Evolutionary conservation across 2,329 filamentous ascomycete species (phyloP).

Genomic region (Penicillium corylophilum): DNA sequence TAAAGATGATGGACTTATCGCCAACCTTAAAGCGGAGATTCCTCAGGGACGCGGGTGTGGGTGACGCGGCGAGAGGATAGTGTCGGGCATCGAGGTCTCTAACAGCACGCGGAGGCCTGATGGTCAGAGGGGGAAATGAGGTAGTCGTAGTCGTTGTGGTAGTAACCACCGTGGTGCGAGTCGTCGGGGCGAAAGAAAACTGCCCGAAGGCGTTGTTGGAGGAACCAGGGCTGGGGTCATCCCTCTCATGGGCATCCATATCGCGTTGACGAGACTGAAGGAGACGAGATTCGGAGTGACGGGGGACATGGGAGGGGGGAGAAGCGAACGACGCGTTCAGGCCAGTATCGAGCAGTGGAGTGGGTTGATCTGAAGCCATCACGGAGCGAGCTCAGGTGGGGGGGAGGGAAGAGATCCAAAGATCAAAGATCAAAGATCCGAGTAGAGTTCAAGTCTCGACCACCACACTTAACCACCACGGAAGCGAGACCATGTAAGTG

Average conservation of each 20-base stretch:
- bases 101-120: conserved; percentile 70
- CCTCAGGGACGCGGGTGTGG: conserved; percentile 75
- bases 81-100: conserved; percentile 78
- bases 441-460: neutral
- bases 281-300: conserved; percentile 14
- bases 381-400: conserved; percentile 12
- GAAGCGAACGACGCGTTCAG: conserved; percentile 18
- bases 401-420: conserved; percentile 7
- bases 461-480: neutral
- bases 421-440: neutral
- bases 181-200: conserved; percentile 62
- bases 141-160: conserved; percentile 88
- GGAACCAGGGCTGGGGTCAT: conserved; percentile 23
- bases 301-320: conserved; percentile 11
- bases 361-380: conserved; percentile 17
- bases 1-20: conserved; percentile 60
- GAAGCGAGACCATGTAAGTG: conserved; percentile 5
- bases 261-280: conserved; percentile 21
- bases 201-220: conserved; percentile 52
- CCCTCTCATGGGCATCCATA: conserved; percentile 30
- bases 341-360: conserved; percentile 10
- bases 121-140: conserved; percentile 76
- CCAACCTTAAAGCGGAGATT: conserved; percentile 73
- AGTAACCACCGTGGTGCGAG: conserved; percentile 70
- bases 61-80: conserved; percentile 80